Conservation (phyloP, 192 early-diverging fungal genomes). For the Linnemannia elongata region DNA sequence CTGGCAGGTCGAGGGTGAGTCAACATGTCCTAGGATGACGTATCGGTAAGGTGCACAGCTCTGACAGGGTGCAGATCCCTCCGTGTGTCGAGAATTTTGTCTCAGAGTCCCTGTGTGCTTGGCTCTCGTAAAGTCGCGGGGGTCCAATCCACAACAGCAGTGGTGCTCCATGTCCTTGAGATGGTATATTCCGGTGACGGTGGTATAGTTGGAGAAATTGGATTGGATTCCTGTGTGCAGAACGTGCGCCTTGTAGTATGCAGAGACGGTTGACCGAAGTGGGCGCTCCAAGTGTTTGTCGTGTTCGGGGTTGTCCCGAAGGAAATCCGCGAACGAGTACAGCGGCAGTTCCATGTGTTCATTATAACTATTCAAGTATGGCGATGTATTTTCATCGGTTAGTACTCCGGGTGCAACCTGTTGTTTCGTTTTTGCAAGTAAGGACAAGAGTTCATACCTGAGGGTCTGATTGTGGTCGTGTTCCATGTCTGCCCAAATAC, state of each 20-base stretch:
- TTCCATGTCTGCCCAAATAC: slow-evolving; percentile 54
- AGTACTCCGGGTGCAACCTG: too few relatives aligned
- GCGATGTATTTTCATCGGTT: background rate
- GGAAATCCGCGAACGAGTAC: slow-evolving; percentile 43
- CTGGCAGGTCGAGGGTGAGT: background rate
- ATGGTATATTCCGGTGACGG: slow-evolving; percentile 43
- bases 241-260: slow-evolving; percentile 48
- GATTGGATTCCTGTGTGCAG: slow-evolving; percentile 30
- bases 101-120: background rate
- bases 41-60: slow-evolving; percentile 34
- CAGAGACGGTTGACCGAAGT: slow-evolving; percentile 43
- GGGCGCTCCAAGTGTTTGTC: slow-evolving; percentile 33
- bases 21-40: slow-evolving; percentile 37
- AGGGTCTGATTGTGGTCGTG: slow-evolving; percentile 50
- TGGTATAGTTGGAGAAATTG: slow-evolving; percentile 43
- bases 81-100: background rate
- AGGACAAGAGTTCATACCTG: slow-evolving; percentile 20
- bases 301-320: slow-evolving; percentile 34
- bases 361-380: slow-evolving; percentile 23
- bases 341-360: slow-evolving; percentile 54
- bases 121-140: background rate
- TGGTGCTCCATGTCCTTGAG: slow-evolving; percentile 43
- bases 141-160: slow-evolving; percentile 45
- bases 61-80: background rate
- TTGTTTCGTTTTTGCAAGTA: background rate